Percentiles rank a stretch among this genome's conserved stretches.
Evolutionary conservation across 768 basidiomycete genomes (phyloP).

Genomic region (Holtermanniella nyarrowii): DNA sequence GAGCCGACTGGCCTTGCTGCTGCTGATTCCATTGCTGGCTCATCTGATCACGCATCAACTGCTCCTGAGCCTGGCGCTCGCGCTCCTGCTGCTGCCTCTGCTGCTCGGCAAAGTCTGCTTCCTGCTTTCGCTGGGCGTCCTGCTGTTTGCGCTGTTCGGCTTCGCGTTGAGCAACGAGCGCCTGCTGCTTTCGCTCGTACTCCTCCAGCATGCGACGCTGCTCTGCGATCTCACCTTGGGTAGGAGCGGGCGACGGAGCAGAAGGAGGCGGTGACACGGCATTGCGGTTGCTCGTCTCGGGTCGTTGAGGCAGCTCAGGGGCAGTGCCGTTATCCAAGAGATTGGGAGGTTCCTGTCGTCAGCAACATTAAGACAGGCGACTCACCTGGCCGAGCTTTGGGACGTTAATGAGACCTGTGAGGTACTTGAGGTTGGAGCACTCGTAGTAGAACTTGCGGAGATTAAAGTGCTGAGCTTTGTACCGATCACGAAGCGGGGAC

Average conservation of each 20-base stretch:
- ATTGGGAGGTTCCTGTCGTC: constrained; percentile 82
- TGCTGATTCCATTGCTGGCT: constrained; percentile 66
- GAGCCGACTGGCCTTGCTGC: constrained; percentile 57
- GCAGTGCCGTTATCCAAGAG: constrained; percentile 66
- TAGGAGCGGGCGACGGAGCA: constrained; percentile 53
- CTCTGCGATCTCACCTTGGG: constrained; percentile 63
- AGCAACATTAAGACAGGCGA: constrained; percentile 1
- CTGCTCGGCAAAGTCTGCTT: constrained; percentile 78
- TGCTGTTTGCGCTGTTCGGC: constrained; percentile 70
- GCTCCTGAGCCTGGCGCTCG: constrained; percentile 79
- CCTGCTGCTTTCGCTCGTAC: constrained; percentile 91
- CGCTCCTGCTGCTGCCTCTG: constrained; percentile 79
- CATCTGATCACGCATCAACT: constrained; percentile 51
- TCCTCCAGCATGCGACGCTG: constrained; percentile 90
- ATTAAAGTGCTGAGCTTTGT: constrained; percentile 79
- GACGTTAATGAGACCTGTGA: constrained; percentile 95
- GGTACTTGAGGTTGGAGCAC: constrained; percentile 94
- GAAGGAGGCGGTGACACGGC: constrained; percentile 52
- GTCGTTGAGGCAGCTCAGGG: constrained; percentile 78
- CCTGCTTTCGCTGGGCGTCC: constrained; percentile 67
- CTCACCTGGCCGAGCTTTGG: constrained; percentile 86
- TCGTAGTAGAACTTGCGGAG: constrained; percentile 98
- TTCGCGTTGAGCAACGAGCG: constrained; percentile 67
- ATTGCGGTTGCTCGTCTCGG: constrained; percentile 47
- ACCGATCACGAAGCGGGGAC: constrained; percentile 78